A percentile compares a stretch with the other conserved stretches of the same genome.
phyloP scores from a whole-genome alignment of 1,139 yeast genomes.

The Arxiozyma telluris region DNA sequence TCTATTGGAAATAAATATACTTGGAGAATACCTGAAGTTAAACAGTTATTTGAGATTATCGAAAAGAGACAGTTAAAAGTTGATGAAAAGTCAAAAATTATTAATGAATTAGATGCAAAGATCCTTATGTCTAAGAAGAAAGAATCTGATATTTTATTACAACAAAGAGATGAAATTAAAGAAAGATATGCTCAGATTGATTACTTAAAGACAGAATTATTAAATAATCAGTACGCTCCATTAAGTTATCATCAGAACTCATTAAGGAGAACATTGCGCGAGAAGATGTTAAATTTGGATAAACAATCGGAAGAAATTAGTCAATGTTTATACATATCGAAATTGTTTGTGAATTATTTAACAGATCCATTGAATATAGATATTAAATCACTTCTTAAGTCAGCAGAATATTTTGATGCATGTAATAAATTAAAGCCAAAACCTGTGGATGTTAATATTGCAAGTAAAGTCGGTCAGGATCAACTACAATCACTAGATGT shows the following conservation, averaged over 20 bases:
- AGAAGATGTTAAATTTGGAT: constrained; percentile 12
- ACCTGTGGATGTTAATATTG: background rate
- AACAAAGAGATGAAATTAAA: constrained; percentile 6
- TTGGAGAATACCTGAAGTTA: constrained; percentile 38
- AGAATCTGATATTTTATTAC: constrained; percentile 1
- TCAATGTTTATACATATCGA: constrained; percentile 16
- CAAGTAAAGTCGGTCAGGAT: background rate
- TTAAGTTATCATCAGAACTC: constrained; percentile 18
- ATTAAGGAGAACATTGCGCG: constrained; percentile 17
- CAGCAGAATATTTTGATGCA: background rate
- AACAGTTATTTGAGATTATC: constrained; percentile 21
- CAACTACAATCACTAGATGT: constrained; percentile 16
- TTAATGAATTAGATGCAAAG: constrained; percentile 5
- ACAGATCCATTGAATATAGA: constrained; percentile 1
- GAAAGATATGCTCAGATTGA: constrained; percentile 11
- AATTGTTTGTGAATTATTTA: constrained; percentile 7
- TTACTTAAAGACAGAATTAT: constrained; percentile 6
- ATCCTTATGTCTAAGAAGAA: constrained; percentile 1
- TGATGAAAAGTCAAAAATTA: background rate
- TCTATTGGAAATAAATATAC: constrained; percentile 22
- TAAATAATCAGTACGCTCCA: constrained; percentile 10
- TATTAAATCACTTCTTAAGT: background rate
- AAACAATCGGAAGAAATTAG: constrained; percentile 11
- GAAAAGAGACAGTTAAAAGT: constrained; percentile 1
- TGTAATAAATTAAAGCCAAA: background rate